These are phyloP conservation scores for Tetracladium setigerum DNA, from an alignment of 495 filamentous ascomycete genomes.

Conservation along the genomic window DNA sequence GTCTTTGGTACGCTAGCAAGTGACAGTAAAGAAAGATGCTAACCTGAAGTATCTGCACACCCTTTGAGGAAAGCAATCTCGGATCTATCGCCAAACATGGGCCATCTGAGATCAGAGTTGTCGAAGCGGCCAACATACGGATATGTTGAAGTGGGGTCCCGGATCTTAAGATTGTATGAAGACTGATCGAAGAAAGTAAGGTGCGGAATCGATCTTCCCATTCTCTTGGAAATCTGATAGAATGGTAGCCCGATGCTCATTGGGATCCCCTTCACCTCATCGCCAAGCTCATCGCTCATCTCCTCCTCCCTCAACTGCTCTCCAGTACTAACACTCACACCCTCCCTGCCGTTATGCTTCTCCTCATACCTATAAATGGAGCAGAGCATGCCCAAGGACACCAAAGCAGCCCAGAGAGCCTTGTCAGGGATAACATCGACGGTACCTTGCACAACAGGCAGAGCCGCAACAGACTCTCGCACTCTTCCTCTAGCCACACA, in stretches of 20 bases:
- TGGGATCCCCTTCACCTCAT: conserved; percentile 34
- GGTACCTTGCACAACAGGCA: conserved; percentile 38
- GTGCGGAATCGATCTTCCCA: conserved; percentile 28
- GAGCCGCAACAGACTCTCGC: conserved; percentile 36
- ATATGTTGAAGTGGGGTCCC: conserved; percentile 25
- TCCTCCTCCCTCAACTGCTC: conserved; percentile 30
- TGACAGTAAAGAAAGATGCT: conserved; percentile 23
- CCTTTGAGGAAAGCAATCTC: conserved; percentile 29
- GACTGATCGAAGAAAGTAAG: conserved; percentile 28
- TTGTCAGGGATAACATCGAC: conserved; percentile 40
- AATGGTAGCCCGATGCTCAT: conserved; percentile 27
- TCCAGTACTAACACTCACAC: conserved; percentile 29
- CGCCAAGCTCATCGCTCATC: conserved; percentile 40
- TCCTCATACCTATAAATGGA: conserved; percentile 44
- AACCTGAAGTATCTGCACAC: conserved; percentile 22
- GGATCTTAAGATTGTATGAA: conserved; percentile 28
- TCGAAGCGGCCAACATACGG: conserved; percentile 27
- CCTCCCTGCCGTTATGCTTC: conserved; percentile 43
- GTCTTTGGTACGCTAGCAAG: conserved; percentile 12
- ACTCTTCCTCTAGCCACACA: conserved; percentile 40
- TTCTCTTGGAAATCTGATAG: conserved; percentile 23
- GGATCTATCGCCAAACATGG: conserved; percentile 8
- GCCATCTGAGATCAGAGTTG: conserved; percentile 30
- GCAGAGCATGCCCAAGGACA: conserved; percentile 42
- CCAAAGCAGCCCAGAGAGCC: conserved; percentile 44